These are phyloP conservation scores for Fusarium succisae DNA, from an alignment of 2,329 filamentous ascomycete genomes.

Conservation along the genomic window DNA sequence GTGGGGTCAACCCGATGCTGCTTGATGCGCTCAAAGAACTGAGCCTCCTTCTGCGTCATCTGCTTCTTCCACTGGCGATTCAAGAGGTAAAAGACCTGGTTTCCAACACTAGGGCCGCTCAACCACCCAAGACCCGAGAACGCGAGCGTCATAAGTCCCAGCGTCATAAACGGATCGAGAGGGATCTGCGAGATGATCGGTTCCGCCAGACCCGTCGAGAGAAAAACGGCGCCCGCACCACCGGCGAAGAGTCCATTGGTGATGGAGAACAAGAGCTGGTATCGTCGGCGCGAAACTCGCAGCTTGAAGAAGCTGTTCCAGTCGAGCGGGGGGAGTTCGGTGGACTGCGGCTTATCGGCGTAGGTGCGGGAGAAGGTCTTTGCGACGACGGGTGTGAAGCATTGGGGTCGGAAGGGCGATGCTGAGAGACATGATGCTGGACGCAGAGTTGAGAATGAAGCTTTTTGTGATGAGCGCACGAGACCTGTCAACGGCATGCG, in stretches of 20 bases:
- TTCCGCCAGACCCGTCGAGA: slow-evolving; percentile 79
- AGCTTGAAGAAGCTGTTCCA: slow-evolving; percentile 96
- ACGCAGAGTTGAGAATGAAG: slow-evolving; percentile 44
- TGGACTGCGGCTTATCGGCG: slow-evolving; percentile 24
- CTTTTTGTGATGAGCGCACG: slow-evolving; percentile 41
- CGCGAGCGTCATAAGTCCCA: slow-evolving; percentile 81
- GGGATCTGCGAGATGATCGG: slow-evolving; percentile 75
- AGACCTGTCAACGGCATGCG: slow-evolving; percentile 42
- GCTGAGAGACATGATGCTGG: slow-evolving; percentile 35
- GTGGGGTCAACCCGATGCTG: slow-evolving; percentile 91
- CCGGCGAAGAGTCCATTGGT: slow-evolving; percentile 71
- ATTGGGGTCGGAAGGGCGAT: slow-evolving; percentile 31
- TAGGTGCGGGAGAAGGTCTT: slow-evolving; percentile 32
- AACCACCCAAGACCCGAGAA: slow-evolving; percentile 89
- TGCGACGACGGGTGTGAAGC: slow-evolving; percentile 17
- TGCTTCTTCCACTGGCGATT: slow-evolving; percentile 76
- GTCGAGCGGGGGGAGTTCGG: slow-evolving; percentile 60
- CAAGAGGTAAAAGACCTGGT: slow-evolving; percentile 78
- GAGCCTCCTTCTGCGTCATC: slow-evolving; percentile 89
- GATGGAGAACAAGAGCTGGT: slow-evolving; percentile 82
- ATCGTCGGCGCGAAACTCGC: slow-evolving; percentile 83
- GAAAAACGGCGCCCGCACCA: slow-evolving; percentile 68
- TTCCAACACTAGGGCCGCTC: slow-evolving; percentile 83
- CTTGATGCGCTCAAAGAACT: slow-evolving; percentile 92
- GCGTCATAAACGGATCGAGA: slow-evolving; percentile 85